Base-by-base conservation (phyloP, 192 early-diverging fungal species). In the Rhizophagus clarus region DNA sequence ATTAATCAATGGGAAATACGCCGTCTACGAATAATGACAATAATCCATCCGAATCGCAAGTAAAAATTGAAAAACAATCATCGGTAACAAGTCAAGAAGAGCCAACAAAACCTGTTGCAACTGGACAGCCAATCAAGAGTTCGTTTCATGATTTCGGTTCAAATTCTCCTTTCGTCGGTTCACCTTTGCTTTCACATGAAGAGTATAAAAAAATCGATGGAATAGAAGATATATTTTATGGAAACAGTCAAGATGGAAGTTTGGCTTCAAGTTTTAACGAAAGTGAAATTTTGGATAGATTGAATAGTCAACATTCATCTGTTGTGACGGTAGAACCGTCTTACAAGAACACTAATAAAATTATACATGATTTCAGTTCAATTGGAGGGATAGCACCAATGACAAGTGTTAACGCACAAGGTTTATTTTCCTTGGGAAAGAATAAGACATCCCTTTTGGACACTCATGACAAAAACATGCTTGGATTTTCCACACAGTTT, bases 261-360 rank as follows among this genome's bases (percentile, higher is more conserved):
- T 76, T 62, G 29, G 32, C 56, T 40, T 76, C 75, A 63, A 76
- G 60, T 64, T 76, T 76, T 76, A 76, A 76, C 45, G 75, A 76
- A 49, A 63, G 31, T 22, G 56, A 63, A 11, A 61, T 76, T 76
- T 76, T 42, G 22, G 28, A 56, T 20, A 51, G 61, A 47, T 28
- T 67, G 64, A 67, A 26, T 32, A 67, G 31, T 32, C 42, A 3
- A 14, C 28, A 2, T 32, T 67, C 64, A 26, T 67, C 64, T 26
- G 8, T 20, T 73, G 24, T 47, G 34, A 28, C 71, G 56, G 56
- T 5, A 63, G 75, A 76, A 26, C 75, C 75, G 24, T 42, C 75
- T 40, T 76, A 76, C 24, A 76, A 63, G 61, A 76, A 76, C 29
- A 29, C 60, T 63, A 76, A 76, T 76, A 76, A 76, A 49, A 40